Base-by-base conservation (phyloP, 305 asterid genomes). In the Withania somnifera region DNA sequence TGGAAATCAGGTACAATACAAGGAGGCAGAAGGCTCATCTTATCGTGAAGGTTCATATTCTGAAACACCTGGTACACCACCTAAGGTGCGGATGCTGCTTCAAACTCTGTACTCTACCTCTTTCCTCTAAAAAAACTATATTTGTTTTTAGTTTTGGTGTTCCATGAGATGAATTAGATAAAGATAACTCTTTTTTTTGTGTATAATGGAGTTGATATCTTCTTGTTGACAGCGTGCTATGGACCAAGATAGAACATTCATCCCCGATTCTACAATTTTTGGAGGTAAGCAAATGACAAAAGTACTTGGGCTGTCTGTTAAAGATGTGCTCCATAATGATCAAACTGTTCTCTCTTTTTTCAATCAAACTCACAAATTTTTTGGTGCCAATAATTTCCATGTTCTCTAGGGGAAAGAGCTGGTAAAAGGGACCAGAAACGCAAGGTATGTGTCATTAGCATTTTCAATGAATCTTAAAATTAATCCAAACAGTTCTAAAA, bases 11-110 rank as follows among this genome's bases (percentile, higher is more conserved):
- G 84, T 92, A 89, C 99, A 94, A 89, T 87, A 92, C 90, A 96
- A 96, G 92, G 98, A 96, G 87, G 90, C 97, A 17, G 99, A 96
- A 86, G 98, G 97, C 67, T 87, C 98, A 10, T 92, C 98, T 77
- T 88, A 89, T 81, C 98, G 98, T 28, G 99, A 96, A 32, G 94
- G 90, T 87, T 84, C 93, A 60, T 92, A 88, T 88, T 84, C 94
- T 77, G 99, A 94, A 89, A 93, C 98, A 82, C 98, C 98, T 17
- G 98, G 97, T 76, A 92, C 99, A 85, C 98, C 98, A 84, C 94
- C 98, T 22, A 95, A 95, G 97, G 98, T 92, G 53, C 51, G 87
- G 57, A 66, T 68, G 63, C 50, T 69, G 28, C 54, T 54, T 56
- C 57, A 14, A 3, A 7, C 50, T 60, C 67, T 64, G n/a, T 32